Evolutionary conservation across 306 rosid species (phyloP), one percentile per base, ranked within the genome.

Genomic region (Pterocarpus macrocarpus): DNA sequence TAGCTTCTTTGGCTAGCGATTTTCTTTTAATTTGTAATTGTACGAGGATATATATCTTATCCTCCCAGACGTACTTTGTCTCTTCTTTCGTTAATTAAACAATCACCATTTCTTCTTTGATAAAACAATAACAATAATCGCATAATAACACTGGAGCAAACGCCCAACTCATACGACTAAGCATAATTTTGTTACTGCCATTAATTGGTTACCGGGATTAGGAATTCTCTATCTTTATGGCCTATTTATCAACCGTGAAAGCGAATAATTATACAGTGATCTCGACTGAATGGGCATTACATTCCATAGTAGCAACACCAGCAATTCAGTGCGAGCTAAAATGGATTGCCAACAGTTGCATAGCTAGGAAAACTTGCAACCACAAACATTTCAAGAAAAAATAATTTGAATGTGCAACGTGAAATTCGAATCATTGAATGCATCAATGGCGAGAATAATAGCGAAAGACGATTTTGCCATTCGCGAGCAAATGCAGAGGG

Each of bases 401-500:
- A 39, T 2, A 1, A 11, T n/a, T 55, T 5, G 28, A 15, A 55
- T 17, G 15, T 38, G 78, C 74, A 79, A 69, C 47, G 49, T 13
- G 45, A 39, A 66, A 86, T 75, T 70, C n/a, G 11, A 79, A 82
- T 61, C 43, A 33, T 14, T 7, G 73, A 52, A 69, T 43, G 49
- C 17, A 85, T 34, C 12, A 62, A 75, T 78, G 44, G 69, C 6
- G 28, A 45, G 53, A 70, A 44, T 0, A 62, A n/a, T 0, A 70
- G 28, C 17, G 12, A 55, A 28, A 13, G 69, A n/a, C 30, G 30
- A 9, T 12, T 64, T 4, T 38, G 7, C 3, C 75, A 80, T n/a
- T 59, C 22, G 49, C 45, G 35, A 79, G 68, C 7, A 14, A 56
- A 86, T 82, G 85, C 73, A 62, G 62, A 75, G n/a, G 34, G 69